Percentiles rank a stretch among this genome's conserved stretches.
phyloP scores from a whole-genome alignment of 352 stramenopile genomes.

The Globisporangium heterothallicum region DNA sequence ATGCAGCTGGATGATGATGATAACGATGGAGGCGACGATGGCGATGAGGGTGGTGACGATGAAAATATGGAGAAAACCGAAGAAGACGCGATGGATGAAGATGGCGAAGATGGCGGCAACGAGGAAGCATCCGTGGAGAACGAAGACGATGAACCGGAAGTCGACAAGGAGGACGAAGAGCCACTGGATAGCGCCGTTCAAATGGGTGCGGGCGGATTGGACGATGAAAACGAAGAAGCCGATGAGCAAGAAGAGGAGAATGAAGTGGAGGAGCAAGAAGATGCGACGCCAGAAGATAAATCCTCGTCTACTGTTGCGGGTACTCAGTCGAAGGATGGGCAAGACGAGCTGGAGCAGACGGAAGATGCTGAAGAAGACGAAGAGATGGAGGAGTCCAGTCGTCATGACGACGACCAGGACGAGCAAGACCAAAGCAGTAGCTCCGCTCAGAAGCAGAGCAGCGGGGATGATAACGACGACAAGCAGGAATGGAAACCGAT shows the following conservation, averaged over 20 bases:
- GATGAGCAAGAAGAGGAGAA: slow-evolving; percentile 69
- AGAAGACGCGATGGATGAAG: slow-evolving; percentile 25
- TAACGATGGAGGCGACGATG: slow-evolving; percentile 30
- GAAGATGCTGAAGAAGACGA: slow-evolving; percentile 41
- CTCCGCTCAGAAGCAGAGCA: slow-evolving; percentile 42
- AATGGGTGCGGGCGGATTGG: slow-evolving; percentile 61
- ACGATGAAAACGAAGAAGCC: slow-evolving; percentile 68
- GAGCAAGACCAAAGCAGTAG: slow-evolving; percentile 58
- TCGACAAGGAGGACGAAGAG: slow-evolving; percentile 69
- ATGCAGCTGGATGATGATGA: slow-evolving; percentile 79
- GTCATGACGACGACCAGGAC: slow-evolving; percentile 24
- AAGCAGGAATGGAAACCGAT: slow-evolving; percentile 50
- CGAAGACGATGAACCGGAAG: slow-evolving; percentile 47
- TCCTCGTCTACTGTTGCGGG: slow-evolving; percentile 55
- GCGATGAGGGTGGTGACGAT: slow-evolving; percentile 32
- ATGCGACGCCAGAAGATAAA: slow-evolving; percentile 27
- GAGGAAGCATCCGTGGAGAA: slow-evolving; percentile 36
- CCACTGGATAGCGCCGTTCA: slow-evolving; percentile 60
- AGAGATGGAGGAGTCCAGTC: slow-evolving; percentile 24
- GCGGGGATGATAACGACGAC: slow-evolving; percentile 51
- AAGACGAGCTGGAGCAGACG: slow-evolving; percentile 63
- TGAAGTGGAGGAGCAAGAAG: slow-evolving; percentile 49
- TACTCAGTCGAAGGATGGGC: slow-evolving; percentile 79
- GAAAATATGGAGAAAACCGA: slow-evolving; percentile 54
- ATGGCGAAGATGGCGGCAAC: slow-evolving; percentile 28